Conservation (phyloP, 805 yeast genomes). For the Blastobotrys attinorum region DNA sequence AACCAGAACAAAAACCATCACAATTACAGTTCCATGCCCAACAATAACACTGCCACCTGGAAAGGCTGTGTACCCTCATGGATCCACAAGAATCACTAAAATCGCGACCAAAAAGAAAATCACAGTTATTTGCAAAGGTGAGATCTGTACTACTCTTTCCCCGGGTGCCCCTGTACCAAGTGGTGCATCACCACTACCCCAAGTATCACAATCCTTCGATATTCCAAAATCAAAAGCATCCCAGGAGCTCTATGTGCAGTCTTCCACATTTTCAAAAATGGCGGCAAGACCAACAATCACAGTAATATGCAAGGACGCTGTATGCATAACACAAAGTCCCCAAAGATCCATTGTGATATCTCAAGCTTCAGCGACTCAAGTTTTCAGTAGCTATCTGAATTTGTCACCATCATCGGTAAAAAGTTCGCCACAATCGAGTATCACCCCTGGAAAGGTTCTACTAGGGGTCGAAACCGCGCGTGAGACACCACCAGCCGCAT, state of each 20-base stretch:
- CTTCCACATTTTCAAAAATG: not conserved
- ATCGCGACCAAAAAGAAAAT: not conserved
- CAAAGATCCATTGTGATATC: too few relatives aligned
- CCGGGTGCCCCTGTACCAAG: not conserved
- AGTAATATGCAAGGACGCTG: not conserved
- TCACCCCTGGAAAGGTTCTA: too few relatives aligned
- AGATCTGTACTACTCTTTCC: conserved; percentile 1
- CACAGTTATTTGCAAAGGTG: conserved; percentile 5
- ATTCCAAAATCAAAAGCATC: conserved; percentile 4
- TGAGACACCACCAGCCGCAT: too few relatives aligned
- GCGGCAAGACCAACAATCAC: not conserved
- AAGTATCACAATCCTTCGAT: not conserved
- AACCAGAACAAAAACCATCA: not conserved
- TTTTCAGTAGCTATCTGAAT: too few relatives aligned
- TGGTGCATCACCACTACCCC: not conserved
- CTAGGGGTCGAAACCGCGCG: too few relatives aligned
- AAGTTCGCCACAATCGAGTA: too few relatives aligned
- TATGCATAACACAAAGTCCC: not conserved
- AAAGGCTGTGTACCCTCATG: not conserved
- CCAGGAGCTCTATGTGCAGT: not conserved
- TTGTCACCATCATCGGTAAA: too few relatives aligned
- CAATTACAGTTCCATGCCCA: conserved; percentile 5
- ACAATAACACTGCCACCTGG: conserved; percentile 1
- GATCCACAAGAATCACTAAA: not conserved
- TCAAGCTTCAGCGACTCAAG: too few relatives aligned